Conservation (phyloP, 805 yeast genomes). For the Candida hungchunana region DNA sequence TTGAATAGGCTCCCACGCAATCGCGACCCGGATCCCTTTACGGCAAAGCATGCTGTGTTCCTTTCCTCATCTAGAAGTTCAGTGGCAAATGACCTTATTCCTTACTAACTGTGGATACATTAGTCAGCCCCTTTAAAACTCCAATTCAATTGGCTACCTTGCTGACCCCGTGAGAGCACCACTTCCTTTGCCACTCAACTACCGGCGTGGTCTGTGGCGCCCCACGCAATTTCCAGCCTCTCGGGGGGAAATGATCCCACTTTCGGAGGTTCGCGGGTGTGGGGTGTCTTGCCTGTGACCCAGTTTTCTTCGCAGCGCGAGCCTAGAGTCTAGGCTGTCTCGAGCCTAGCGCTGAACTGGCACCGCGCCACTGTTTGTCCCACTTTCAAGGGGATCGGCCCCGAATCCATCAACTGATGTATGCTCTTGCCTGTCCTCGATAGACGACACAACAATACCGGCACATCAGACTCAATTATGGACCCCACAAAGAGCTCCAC, state of each 20-base stretch:
- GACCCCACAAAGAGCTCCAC: too few relatives aligned
- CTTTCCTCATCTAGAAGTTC: too few relatives aligned
- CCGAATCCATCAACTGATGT: conserved; percentile 13
- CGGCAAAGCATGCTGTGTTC: conserved; percentile 3
- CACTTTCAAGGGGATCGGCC: conserved; percentile 7
- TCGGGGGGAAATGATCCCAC: conserved; percentile 2
- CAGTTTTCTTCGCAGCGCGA: background rate
- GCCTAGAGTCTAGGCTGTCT: background rate
- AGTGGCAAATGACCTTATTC: too few relatives aligned
- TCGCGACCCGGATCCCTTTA: conserved; percentile 6
- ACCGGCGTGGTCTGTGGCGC: background rate
- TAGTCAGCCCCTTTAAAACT: too few relatives aligned
- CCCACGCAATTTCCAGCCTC: background rate
- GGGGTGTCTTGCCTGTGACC: too few relatives aligned
- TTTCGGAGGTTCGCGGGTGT: conserved; percentile 9
- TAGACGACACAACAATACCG: too few relatives aligned
- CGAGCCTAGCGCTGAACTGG: background rate
- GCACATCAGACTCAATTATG: too few relatives aligned
- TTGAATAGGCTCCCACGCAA: background rate
- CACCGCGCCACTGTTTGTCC: background rate
- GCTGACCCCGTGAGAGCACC: background rate
- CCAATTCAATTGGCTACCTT: background rate
- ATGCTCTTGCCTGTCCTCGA: too few relatives aligned
- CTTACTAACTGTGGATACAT: too few relatives aligned
- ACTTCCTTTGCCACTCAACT: background rate